These are phyloP conservation scores for Phytophthora rubi DNA, from an alignment of 352 stramenopile species.

Conservation along the genomic window DNA sequence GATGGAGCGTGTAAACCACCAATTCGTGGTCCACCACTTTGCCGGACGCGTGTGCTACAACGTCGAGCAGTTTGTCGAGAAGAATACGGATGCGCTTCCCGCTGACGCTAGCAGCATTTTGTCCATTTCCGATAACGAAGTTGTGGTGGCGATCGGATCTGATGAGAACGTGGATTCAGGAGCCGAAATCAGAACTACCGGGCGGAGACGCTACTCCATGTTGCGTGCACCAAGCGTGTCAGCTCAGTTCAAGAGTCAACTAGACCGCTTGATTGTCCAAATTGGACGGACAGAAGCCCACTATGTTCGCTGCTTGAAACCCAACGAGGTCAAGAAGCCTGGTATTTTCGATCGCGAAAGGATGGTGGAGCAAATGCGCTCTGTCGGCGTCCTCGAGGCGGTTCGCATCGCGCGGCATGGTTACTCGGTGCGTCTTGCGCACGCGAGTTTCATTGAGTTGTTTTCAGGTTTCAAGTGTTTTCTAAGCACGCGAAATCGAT, in stretches of 20 bases:
- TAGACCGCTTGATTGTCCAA: constrained; percentile 93
- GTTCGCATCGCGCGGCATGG: constrained; percentile 95
- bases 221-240: constrained; percentile 81
- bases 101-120: constrained; percentile 65
- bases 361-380: constrained; percentile 98
- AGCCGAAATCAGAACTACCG: constrained; percentile 18
- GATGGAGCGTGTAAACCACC: constrained; percentile 81
- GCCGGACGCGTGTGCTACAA: constrained; percentile 80
- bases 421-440: constrained; percentile 95
- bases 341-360: constrained; percentile 75
- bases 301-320: constrained; percentile 99
- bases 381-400: constrained; percentile 96
- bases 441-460: constrained; percentile 91
- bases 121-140: constrained; percentile 61
- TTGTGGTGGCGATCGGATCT: constrained; percentile 65
- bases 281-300: constrained; percentile 96
- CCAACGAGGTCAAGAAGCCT: constrained; percentile 93
- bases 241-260: constrained; percentile 93
- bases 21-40: constrained; percentile 88
- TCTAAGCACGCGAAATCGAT: constrained; percentile 27
- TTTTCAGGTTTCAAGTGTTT: constrained; percentile 70
- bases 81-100: constrained; percentile 86
- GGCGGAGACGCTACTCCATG: constrained; percentile 53
- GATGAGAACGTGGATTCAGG: constrained; percentile 55
- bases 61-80: constrained; percentile 85